Evolutionary conservation across 208 protist genomes (phyloP), one percentile per base, ranked within the genome.

Genomic region (Plasmodiophora brassicae): DNA sequence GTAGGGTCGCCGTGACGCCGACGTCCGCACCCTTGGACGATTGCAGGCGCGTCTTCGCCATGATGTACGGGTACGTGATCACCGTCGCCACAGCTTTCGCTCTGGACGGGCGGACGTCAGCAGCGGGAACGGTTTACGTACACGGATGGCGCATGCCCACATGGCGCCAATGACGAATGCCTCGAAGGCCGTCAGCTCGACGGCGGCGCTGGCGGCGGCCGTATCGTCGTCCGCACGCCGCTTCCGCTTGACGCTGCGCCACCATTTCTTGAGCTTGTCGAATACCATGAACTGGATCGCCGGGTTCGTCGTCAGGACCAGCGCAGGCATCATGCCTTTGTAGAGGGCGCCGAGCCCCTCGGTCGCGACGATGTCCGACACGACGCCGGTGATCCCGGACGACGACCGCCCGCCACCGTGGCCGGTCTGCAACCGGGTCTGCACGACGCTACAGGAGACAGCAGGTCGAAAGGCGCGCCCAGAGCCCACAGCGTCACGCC

Each of bases 31-130:
- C 5, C 5, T 8, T 36, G 20, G 65, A 5, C 5, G 5, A 78
- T 32, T 78, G 65, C 65, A 78, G 32, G n/a, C 65, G 65, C 5
- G 65, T 78, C 65, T 78, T 78, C 5, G 65, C 65, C 65, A 78
- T 78, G 5, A 78, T 78, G n/a, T 78, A 78, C 20, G 65, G 65
- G 41, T 78, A 78, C 20, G 65, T 78, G n/a, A 78, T 78, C 14
- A 78, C 14, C 41, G 65, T 78, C 10, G 65, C 65, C 32, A 78
- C 14, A 32, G n/a, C 65, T 32, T 78, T 78, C 5, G 65, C 5
- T 32, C 65, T 78, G n/a, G 5, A 32, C 5, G 32, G n/a, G 5
- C 10, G 65, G 5, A 36, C n/a, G 20, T 5, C 10, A 78, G 5
- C 14, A 5, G 14, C 41, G n/a, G n/a, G n/a, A n/a, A n/a, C n/a